Evolutionary conservation across 2,329 filamentous ascomycete genomes (phyloP).

Genomic region (Clonostachys chloroleuca): DNA sequence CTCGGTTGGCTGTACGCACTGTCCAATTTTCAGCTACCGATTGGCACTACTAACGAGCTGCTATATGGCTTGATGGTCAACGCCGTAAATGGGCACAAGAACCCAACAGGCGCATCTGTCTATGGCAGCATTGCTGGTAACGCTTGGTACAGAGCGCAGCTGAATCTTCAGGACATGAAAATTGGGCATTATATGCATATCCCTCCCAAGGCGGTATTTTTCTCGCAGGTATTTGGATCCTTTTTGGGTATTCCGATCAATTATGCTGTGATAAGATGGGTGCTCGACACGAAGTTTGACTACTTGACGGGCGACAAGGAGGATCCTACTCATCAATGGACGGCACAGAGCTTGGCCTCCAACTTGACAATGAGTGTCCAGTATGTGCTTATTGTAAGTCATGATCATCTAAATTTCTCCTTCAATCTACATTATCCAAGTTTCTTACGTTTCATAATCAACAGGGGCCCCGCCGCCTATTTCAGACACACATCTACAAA

Average conservation of each 20-base stretch:
- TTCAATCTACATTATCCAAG: background rate
- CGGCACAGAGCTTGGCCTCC: conserved; percentile 45
- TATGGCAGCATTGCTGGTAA: conserved; percentile 58
- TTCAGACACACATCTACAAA: conserved; percentile 39
- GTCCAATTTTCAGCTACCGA: conserved; percentile 47
- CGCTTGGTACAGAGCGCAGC: conserved; percentile 55
- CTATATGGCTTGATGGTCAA: conserved; percentile 57
- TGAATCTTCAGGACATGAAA: conserved; percentile 58
- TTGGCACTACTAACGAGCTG: conserved; percentile 56
- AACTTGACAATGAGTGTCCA: conserved; percentile 53
- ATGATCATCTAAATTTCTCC: background rate
- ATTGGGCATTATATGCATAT: conserved; percentile 63
- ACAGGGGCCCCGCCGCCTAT: conserved; percentile 41
- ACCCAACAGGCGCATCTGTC: conserved; percentile 51
- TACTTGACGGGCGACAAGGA: conserved; percentile 43
- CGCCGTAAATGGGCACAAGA: conserved; percentile 41
- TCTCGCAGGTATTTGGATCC: conserved; percentile 56
- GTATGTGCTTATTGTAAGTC: conserved; percentile 50
- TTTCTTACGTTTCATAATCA: background rate
- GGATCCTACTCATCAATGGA: conserved; percentile 59
- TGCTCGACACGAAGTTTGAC: conserved; percentile 50
- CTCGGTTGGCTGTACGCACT: conserved; percentile 56
- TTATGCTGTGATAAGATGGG: conserved; percentile 57
- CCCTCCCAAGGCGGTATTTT: conserved; percentile 53
- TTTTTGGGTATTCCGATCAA: conserved; percentile 56